Evolutionary conservation across 495 filamentous ascomycete species (phyloP).

Genomic region (Cercophora samala): DNA sequence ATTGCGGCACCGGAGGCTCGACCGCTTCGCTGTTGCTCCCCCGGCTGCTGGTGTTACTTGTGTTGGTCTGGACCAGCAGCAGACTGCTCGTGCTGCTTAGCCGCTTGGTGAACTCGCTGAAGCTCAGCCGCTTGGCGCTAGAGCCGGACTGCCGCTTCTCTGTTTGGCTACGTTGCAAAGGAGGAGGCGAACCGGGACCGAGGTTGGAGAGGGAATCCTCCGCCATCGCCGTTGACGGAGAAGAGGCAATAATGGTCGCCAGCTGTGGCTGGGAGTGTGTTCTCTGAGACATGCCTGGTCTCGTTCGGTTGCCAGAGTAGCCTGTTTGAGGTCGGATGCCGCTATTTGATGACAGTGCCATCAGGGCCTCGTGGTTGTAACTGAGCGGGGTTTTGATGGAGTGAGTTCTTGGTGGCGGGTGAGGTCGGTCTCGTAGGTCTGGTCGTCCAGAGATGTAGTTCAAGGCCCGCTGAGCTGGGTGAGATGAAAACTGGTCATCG

Average conservation of each 20-base stretch:
- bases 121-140: conserved; percentile 47
- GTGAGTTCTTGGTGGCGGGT: conserved; percentile 16
- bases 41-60: conserved; percentile 44
- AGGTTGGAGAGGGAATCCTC: conserved; percentile 21
- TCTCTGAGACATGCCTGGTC: conserved; percentile 40
- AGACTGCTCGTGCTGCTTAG: conserved; percentile 52
- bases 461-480: conserved; percentile 43
- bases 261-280: conserved; percentile 47
- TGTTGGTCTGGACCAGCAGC: conserved; percentile 53
- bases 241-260: conserved; percentile 27
- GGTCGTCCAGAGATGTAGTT: conserved; percentile 48
- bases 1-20: conserved; percentile 31
- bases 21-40: conserved; percentile 39
- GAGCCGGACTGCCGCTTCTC: conserved; percentile 48
- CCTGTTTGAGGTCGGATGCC: conserved; percentile 44
- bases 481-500: conserved; percentile 29
- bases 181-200: conserved; percentile 19
- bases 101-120: conserved; percentile 53
- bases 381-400: conserved; percentile 21
- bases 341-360: conserved; percentile 32
- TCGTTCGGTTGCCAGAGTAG: conserved; percentile 36
- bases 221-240: conserved; percentile 13
- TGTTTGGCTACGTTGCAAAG: conserved; percentile 21
- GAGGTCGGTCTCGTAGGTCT: conserved; percentile 9
- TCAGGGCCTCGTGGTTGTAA: conserved; percentile 36